Percentiles rank a stretch among this genome's conserved stretches.
Conservation (phyloP, 805 yeast genomes). For the Wickerhamiella siamensis region DNA sequence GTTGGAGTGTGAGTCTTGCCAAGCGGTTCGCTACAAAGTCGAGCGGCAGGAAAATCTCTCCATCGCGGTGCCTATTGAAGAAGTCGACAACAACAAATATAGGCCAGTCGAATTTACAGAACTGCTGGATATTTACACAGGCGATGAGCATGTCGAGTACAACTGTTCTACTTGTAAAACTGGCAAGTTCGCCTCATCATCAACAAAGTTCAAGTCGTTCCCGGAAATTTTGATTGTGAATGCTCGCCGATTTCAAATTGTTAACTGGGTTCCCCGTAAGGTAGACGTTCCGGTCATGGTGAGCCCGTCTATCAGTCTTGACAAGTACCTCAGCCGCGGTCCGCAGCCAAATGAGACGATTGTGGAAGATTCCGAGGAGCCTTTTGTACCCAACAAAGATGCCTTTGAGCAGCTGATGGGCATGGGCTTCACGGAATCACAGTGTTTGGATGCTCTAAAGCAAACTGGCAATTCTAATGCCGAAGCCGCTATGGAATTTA, state of each 20-base stretch:
- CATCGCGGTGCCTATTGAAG: constrained; percentile 38
- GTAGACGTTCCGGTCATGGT: constrained; percentile 54
- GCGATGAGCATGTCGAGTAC: constrained; percentile 46
- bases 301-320: constrained; percentile 26
- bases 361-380: constrained; percentile 21
- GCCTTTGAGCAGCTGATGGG: constrained; percentile 37
- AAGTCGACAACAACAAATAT: constrained; percentile 29
- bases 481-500: constrained; percentile 82
- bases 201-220: constrained; percentile 39
- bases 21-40: constrained; percentile 40
- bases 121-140: constrained; percentile 33
- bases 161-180: constrained; percentile 29
- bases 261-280: constrained; percentile 83
- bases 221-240: constrained; percentile 62
- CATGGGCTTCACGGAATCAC: constrained; percentile 78
- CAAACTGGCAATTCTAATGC: constrained; percentile 49
- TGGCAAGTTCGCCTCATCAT: constrained; percentile 26
- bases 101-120: constrained; percentile 36
- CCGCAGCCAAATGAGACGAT: constrained; percentile 29
- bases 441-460: constrained; percentile 53
- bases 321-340: constrained; percentile 30
- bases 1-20: constrained; percentile 43
- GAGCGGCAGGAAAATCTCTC: constrained; percentile 53
- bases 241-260: constrained; percentile 67
- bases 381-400: constrained; percentile 31